Evolutionary conservation across 306 rosid species (phyloP).

Genomic region (Sicyos baderoa): DNA sequence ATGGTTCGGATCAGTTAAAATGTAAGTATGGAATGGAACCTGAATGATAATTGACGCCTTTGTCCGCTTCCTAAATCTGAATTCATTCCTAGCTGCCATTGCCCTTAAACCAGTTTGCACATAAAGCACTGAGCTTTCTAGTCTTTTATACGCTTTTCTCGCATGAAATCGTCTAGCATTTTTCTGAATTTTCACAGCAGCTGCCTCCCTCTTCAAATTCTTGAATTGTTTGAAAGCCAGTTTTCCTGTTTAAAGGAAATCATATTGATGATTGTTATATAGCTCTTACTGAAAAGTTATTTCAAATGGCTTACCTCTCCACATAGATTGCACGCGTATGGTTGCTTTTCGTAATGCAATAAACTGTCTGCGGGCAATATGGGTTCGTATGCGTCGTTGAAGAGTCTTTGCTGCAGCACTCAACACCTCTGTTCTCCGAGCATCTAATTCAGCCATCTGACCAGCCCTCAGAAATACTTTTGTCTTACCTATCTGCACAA

Average conservation of each 20-base stretch:
- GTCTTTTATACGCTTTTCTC: constrained; percentile 45
- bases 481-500: constrained; percentile 84
- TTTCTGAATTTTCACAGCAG: constrained; percentile 78
- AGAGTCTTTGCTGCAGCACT: constrained; percentile 75
- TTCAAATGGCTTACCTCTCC: constrained; percentile 66
- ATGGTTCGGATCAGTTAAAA: constrained; percentile 21
- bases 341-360: constrained; percentile 64
- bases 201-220: constrained; percentile 57
- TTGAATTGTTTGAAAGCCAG: constrained; percentile 70
- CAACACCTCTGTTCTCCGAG: constrained; percentile 75
- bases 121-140: constrained; percentile 51
- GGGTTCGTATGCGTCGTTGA: constrained; percentile 74
- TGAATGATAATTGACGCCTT: constrained; percentile 71
- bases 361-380: constrained; percentile 68
- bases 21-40: constrained; percentile 38
- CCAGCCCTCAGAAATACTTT: constrained; percentile 96
- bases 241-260: constrained; percentile 37
- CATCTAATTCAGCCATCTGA: constrained; percentile 98
- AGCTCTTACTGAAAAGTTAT: neutral
- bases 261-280: neutral
- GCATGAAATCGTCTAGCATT: constrained; percentile 49
- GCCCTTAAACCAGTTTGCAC: constrained; percentile 86
- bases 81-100: constrained; percentile 67
- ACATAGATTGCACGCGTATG: constrained; percentile 54
- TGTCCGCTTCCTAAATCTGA: constrained; percentile 53